Conservation (phyloP, 108 stramenopile species). For the Schizochytrium sp. region DNA sequence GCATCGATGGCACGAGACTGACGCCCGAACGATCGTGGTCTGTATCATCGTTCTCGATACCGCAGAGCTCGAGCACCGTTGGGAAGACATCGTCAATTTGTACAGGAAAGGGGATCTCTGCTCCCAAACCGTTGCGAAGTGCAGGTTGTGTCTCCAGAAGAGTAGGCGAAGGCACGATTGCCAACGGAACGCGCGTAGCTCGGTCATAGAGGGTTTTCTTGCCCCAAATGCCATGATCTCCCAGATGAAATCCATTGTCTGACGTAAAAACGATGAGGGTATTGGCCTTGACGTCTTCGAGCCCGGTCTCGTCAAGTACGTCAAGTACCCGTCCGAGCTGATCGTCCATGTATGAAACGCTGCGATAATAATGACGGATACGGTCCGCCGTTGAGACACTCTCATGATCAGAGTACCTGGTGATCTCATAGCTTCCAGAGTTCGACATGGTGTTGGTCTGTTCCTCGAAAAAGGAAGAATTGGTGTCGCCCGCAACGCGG, state of each 20-base stretch:
- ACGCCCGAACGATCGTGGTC: not conserved
- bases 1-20: not conserved
- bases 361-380: not conserved
- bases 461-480: not conserved
- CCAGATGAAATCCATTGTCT: constrained; percentile 4
- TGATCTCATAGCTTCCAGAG: not conserved
- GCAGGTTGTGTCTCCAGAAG: not conserved
- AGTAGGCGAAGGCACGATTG: not conserved
- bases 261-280: not conserved
- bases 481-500: not conserved
- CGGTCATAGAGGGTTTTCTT: not conserved
- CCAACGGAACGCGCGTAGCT: not conserved
- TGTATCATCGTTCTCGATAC: not conserved
- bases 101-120: not conserved
- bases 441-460: not conserved
- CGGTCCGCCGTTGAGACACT: not conserved
- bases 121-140: not conserved
- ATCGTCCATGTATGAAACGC: not conserved
- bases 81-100: not conserved
- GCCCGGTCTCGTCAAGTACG: not conserved
- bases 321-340: not conserved
- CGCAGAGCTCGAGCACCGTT: not conserved
- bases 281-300: not conserved
- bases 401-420: not conserved
- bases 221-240: not conserved